Evolutionary conservation across 371 early-diverging fungal species (phyloP).

Genomic region (Actinomucor elegans): DNA sequence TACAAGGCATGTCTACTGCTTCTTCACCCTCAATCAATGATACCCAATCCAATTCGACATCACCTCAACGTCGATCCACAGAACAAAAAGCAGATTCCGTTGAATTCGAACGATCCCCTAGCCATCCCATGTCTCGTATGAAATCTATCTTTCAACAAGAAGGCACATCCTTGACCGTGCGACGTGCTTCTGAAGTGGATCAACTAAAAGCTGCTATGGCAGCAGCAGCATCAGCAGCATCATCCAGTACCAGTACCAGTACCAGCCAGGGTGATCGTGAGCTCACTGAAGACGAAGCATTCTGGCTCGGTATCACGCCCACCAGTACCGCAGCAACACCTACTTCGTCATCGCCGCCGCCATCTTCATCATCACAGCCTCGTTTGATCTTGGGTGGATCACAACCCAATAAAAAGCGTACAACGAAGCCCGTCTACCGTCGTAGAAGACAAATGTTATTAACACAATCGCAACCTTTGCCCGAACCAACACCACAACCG

Average conservation of each 20-base stretch:
- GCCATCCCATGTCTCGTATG: not conserved
- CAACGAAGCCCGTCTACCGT: not conserved
- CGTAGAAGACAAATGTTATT: no score
- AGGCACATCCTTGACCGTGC: not conserved
- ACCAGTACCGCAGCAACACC: not conserved
- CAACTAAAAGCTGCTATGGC: not conserved
- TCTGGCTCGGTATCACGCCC: conserved; percentile 9
- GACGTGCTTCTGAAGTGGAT: conserved; percentile 5
- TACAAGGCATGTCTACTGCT: not conserved
- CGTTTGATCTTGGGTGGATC: conserved; percentile 19
- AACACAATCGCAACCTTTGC: not conserved
- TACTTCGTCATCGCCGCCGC: not conserved
- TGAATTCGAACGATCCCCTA: conserved; percentile 5
- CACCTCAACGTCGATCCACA: not conserved
- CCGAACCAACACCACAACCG: not conserved
- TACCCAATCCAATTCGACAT: not conserved
- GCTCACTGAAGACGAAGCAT: conserved; percentile 16
- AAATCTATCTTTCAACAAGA: not conserved
- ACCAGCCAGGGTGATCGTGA: not conserved
- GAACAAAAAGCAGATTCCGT: no score
- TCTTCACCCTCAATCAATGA: not conserved
- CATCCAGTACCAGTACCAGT: not conserved
- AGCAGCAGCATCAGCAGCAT: not conserved
- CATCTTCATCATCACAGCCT: conserved; percentile 1
- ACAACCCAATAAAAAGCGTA: conserved; percentile 1